phyloP scores from a whole-genome alignment of 2,329 filamentous ascomycete species.

The Hypoxylon sp. region DNA sequence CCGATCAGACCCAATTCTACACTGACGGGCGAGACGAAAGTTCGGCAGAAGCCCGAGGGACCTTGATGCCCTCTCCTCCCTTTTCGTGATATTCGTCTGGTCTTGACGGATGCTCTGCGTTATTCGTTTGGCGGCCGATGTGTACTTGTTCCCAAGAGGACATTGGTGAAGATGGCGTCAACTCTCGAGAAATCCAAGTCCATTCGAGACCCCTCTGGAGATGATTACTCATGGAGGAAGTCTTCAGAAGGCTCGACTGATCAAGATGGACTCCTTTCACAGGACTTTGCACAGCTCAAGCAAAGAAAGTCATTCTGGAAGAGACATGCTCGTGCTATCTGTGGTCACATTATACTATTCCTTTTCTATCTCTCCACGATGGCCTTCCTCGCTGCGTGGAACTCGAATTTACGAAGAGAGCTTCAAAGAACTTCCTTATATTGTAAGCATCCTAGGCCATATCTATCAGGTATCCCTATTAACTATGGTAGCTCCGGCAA shows the following conservation, averaged over 20 bases:
- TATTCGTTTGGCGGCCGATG: not conserved
- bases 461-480: not conserved
- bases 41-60: not conserved
- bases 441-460: not conserved
- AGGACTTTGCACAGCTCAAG: not conserved
- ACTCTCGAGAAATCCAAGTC: conserved; percentile 7
- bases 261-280: conserved; percentile 6
- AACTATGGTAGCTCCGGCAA: not conserved
- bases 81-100: not conserved
- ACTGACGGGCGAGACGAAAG: not conserved
- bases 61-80: not conserved
- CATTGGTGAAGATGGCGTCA: not conserved
- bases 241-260: conserved; percentile 7
- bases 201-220: not conserved
- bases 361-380: conserved; percentile 1
- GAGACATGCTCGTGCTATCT: conserved; percentile 9
- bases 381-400: conserved; percentile 3
- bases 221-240: conserved; percentile 11
- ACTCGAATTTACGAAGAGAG: conserved; percentile 2
- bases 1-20: not conserved
- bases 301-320: conserved; percentile 3
- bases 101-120: not conserved
- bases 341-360: not conserved
- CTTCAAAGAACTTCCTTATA: conserved; percentile 3
- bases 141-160: conserved; percentile 1